A percentile compares a stretch with the other conserved stretches of the same genome.
Conservation (phyloP, 208 protist genomes). For the Leishmania tarentolae region DNA sequence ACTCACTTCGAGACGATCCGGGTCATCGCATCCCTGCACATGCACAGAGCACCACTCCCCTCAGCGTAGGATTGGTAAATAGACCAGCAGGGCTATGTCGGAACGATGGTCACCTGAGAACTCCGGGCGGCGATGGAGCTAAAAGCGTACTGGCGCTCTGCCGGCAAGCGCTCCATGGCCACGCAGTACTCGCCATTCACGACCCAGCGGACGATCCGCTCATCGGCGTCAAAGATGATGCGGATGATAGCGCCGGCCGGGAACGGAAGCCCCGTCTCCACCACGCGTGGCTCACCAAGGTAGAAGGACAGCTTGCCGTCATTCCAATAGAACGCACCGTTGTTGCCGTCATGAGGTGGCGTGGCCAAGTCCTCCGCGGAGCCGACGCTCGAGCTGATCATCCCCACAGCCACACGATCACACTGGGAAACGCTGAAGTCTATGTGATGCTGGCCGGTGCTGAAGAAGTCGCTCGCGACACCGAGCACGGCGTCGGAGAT, state of each 20-base stretch:
- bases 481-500: conserved; percentile 49
- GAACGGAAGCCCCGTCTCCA: conserved; percentile 48
- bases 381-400: conserved; percentile 27
- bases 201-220: conserved; percentile 54
- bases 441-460: conserved; percentile 43
- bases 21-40: background rate
- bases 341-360: conserved; percentile 17
- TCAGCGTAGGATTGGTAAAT: background rate
- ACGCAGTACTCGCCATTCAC: conserved; percentile 50
- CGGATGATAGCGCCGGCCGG: conserved; percentile 32
- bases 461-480: conserved; percentile 51
- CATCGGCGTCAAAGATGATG: conserved; percentile 59
- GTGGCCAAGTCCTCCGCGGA: conserved; percentile 8
- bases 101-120: conserved; percentile 64
- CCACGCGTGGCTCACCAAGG: conserved; percentile 34
- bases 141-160: conserved; percentile 51
- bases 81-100: background rate
- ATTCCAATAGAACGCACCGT: conserved; percentile 67
- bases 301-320: conserved; percentile 61
- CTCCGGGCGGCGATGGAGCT: conserved; percentile 38
- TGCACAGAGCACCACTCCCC: background rate
- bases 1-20: background rate
- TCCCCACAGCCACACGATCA: conserved; percentile 54
- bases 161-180: conserved; percentile 58
- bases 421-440: conserved; percentile 56